Evolutionary conservation across 345 rosid genomes (phyloP).

Genomic region (Melaleuca quinquenervia): DNA sequence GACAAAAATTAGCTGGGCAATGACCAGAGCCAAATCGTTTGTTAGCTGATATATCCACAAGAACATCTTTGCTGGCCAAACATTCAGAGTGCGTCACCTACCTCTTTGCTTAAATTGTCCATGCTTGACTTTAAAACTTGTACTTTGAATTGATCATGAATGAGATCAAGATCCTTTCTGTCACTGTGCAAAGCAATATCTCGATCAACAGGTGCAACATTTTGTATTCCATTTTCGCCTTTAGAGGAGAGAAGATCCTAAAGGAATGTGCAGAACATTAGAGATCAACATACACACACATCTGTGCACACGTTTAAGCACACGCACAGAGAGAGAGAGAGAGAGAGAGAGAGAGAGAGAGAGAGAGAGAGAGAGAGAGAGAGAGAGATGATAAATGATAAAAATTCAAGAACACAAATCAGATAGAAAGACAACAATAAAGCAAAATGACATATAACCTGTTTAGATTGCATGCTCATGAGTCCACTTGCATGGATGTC

Average conservation of each 20-base stretch:
- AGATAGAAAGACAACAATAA: background rate
- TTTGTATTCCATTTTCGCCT: slow-evolving; percentile 29
- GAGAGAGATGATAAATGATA: background rate
- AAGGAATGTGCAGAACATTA: background rate
- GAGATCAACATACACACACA: background rate
- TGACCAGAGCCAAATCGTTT: background rate
- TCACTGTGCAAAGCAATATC: slow-evolving; percentile 24
- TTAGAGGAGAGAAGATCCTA: slow-evolving; percentile 40
- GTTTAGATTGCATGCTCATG: slow-evolving; percentile 17
- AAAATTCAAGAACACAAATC: background rate
- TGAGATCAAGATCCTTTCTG: slow-evolving; percentile 33
- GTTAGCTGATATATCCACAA: background rate
- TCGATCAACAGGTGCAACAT: slow-evolving; percentile 20
- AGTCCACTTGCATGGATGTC: background rate
- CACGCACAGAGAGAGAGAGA: rapidly evolving
- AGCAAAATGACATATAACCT: slow-evolving; percentile 14
- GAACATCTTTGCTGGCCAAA: background rate
- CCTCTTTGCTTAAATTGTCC: slow-evolving; percentile 89
- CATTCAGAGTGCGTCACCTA: slow-evolving; percentile 1
- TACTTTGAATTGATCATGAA: slow-evolving; percentile 54
- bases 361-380: background rate
- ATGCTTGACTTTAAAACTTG: slow-evolving; percentile 70
- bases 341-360: background rate
- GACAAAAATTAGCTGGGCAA: background rate
- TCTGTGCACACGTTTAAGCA: background rate